Conservation (phyloP, 2,329 filamentous ascomycete species). For the Fusarium poae region DNA sequence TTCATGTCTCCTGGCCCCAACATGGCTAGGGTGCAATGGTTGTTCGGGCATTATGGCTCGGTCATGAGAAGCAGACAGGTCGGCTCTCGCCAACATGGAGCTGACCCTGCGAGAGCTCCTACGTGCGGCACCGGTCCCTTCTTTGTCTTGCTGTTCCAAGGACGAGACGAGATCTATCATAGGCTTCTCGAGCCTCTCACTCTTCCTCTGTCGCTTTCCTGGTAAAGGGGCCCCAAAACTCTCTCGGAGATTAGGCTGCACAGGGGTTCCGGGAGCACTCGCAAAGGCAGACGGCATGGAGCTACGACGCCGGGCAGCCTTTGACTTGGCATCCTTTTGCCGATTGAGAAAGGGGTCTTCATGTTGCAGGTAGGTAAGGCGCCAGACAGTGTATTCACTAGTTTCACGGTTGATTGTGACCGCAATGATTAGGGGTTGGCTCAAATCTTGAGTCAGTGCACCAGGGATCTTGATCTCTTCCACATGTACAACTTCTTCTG, state of each 20-base stretch:
- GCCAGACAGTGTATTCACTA: slow-evolving; percentile 87
- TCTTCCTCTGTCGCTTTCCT: slow-evolving; percentile 66
- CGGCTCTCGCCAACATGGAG: slow-evolving; percentile 87
- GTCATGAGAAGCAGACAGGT: slow-evolving; percentile 87
- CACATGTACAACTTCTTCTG: slow-evolving; percentile 87
- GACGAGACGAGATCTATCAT: slow-evolving; percentile 76
- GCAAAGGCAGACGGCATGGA: slow-evolving; percentile 76
- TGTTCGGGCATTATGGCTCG: slow-evolving; percentile 82
- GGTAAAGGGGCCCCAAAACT: slow-evolving; percentile 76
- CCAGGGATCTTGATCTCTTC: slow-evolving; percentile 74
- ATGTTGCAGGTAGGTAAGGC: slow-evolving; percentile 79
- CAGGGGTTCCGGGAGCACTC: slow-evolving; percentile 82
- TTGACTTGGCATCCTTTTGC: slow-evolving; percentile 60
- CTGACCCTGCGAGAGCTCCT: slow-evolving; percentile 84
- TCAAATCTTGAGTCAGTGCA: slow-evolving; percentile 51
- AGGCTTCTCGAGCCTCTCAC: slow-evolving; percentile 64
- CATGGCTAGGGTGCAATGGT: slow-evolving; percentile 57
- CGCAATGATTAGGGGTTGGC: slow-evolving; percentile 74
- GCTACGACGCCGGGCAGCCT: slow-evolving; percentile 67
- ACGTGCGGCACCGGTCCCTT: slow-evolving; percentile 64
- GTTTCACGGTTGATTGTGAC: slow-evolving; percentile 84
- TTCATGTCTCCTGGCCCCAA: slow-evolving; percentile 72
- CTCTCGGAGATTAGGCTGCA: slow-evolving; percentile 78
- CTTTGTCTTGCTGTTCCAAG: slow-evolving; percentile 75
- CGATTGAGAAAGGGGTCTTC: slow-evolving; percentile 68